phyloP scores from a whole-genome alignment of 306 rosid genomes.

The Albizia julibrissin region DNA sequence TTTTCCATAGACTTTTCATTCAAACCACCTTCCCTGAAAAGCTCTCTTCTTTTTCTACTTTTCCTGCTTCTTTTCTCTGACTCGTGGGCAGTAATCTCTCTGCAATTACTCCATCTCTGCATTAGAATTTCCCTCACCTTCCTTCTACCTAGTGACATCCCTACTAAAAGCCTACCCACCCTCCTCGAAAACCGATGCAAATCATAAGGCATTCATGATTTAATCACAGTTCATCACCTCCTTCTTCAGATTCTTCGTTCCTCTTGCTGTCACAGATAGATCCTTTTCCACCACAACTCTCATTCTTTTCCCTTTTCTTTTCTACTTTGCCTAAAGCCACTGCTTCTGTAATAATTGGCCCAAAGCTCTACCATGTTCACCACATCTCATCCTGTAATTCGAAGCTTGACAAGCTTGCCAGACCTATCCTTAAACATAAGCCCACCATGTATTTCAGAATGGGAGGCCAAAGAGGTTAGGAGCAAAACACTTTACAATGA shows the following conservation, averaged over 20 bases:
- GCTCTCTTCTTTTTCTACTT: conserved; percentile 35
- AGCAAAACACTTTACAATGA: conserved; percentile 39
- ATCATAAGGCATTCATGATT: conserved; percentile 64
- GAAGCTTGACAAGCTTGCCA: conserved; percentile 39
- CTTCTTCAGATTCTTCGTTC: conserved; percentile 1
- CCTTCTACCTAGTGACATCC: conserved; percentile 38
- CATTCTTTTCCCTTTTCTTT: conserved; percentile 21
- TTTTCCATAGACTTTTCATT: conserved; percentile 51
- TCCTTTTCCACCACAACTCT: conserved; percentile 18
- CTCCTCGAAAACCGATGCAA: conserved; percentile 44
- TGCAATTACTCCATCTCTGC: conserved; percentile 24
- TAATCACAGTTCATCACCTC: conserved; percentile 35
- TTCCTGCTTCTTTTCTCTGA: conserved; percentile 26
- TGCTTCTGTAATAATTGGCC: conserved; percentile 14
- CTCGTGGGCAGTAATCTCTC: conserved; percentile 25
- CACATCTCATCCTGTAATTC: conserved; percentile 35
- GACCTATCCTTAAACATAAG: conserved; percentile 85
- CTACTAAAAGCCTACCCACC: conserved; percentile 40
- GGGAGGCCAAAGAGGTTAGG: conserved; percentile 36
- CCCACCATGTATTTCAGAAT: conserved; percentile 48
- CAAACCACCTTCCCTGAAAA: conserved; percentile 48
- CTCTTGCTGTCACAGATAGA: neutral
- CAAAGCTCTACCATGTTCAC: conserved; percentile 46
- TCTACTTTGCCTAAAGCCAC: neutral
- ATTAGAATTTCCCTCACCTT: conserved; percentile 8